Base-by-base conservation (phyloP, 768 basidiomycete species). In the Fibroporia radiculosa region DNA sequence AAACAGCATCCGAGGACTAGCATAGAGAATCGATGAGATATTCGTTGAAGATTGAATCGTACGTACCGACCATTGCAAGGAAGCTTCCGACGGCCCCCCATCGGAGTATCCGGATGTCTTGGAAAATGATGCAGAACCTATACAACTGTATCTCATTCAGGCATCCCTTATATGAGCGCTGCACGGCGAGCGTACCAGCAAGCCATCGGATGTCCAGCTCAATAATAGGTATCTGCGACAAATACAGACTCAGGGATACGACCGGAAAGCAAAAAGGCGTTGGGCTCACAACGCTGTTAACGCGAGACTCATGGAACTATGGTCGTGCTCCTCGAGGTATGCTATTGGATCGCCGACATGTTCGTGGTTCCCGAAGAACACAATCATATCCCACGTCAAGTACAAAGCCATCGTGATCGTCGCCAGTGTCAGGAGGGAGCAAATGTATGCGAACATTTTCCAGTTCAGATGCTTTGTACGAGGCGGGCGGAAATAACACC, bases 181-280 rank as follows among this genome's bases (percentile, higher is more conserved):
- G 13, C 12, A 22, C 3, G 6, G 7, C 16, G 3, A 32, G 29
- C 14, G 18, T 29, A 62, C 62, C 41, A 64, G 26, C 23, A 62
- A 40, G 13, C 54, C 57, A 31, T 64, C 62, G 10, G 54, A 48
- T 1, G 57, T 40, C 62, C 61, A 62, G 42, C 56, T 64, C 34
- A 62, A 42, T 13, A 51, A 31, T 2, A 64, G 39, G 42, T 61
- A 61, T 45, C 62, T 63, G 45, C 24, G 24, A 16, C 14, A 18
- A 7, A 35, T 19, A 37, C 3, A 33, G 25, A 31, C 4, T 28
- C 18, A 14, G 25, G n/a, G n/a, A 31, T 31, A n/a, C n/a, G n/a
- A n/a, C n/a, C n/a, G n/a, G n/a, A n/a, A n/a, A n/a, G n/a, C n/a
- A n/a, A n/a, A n/a, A n/a, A n/a, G n/a, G n/a, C 8, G 29, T n/a